Evolutionary conservation across 2,329 filamentous ascomycete species (phyloP).

Genomic region (Leptographium flavum): DNA sequence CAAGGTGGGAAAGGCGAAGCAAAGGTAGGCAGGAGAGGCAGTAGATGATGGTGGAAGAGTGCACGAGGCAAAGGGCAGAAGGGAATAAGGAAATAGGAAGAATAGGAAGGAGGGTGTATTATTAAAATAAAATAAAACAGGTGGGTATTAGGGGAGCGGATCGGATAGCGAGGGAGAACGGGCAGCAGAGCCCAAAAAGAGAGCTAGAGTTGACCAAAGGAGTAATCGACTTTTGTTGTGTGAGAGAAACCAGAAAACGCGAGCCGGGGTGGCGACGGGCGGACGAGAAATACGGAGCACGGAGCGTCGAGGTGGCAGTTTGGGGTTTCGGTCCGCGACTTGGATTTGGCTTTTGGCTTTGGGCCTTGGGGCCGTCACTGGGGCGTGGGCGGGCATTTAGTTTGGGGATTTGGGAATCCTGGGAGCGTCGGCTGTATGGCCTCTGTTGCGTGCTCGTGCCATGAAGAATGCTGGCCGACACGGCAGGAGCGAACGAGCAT

Average conservation of each 20-base stretch:
- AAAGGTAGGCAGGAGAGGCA: too few relatives aligned
- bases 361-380: too few relatives aligned
- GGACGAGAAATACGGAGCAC: not conserved
- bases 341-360: too few relatives aligned
- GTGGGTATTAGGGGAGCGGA: slow-evolving; percentile 1
- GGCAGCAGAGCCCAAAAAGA: not conserved
- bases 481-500: not conserved
- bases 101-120: not conserved
- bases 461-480: too few relatives aligned
- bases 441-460: too few relatives aligned
- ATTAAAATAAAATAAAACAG: slow-evolving; percentile 1
- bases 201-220: slow-evolving; percentile 1
- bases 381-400: too few relatives aligned
- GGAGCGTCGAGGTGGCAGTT: not conserved
- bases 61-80: not conserved
- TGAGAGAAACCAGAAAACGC: not conserved
- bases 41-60: not conserved
- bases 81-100: not conserved
- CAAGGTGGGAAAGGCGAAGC: too few relatives aligned
- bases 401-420: too few relatives aligned
- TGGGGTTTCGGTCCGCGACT: not conserved
- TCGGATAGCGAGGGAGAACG: slow-evolving; percentile 3
- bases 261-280: slow-evolving; percentile 3
- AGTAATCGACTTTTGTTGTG: slow-evolving; percentile 1
- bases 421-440: too few relatives aligned